Percentiles rank a stretch among this genome's conserved stretches.
phyloP scores from a whole-genome alignment of 176 grass and related monocot species.

The Oryza meyeriana region DNA sequence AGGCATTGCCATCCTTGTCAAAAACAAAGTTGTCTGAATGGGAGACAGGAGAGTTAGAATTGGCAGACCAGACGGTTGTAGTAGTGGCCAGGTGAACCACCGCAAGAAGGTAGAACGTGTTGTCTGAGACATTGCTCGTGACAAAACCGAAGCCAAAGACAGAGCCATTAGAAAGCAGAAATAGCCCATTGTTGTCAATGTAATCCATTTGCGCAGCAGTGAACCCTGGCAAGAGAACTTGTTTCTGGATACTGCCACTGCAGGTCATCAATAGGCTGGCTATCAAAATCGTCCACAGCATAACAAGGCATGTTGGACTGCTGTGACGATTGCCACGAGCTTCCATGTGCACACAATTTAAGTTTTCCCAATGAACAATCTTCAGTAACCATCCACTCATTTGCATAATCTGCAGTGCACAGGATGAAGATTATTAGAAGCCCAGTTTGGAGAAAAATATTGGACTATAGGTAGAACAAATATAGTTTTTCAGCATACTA shows the following conservation, averaged over 20 bases:
- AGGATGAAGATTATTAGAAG: slow-evolving; percentile 1
- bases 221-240: slow-evolving; percentile 51
- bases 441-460: background rate
- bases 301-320: background rate
- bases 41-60: slow-evolving; percentile 47
- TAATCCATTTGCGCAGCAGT: slow-evolving; percentile 66
- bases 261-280: slow-evolving; percentile 38
- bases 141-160: slow-evolving; percentile 80
- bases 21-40: slow-evolving; percentile 71
- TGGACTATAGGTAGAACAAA: background rate
- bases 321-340: background rate
- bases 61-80: slow-evolving; percentile 73
- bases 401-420: slow-evolving; percentile 11
- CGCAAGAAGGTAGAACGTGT: slow-evolving; percentile 58
- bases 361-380: background rate
- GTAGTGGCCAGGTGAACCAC: slow-evolving; percentile 49
- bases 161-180: slow-evolving; percentile 70
- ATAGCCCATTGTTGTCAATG: slow-evolving; percentile 72
- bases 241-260: slow-evolving; percentile 48
- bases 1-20: slow-evolving; percentile 60
- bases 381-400: slow-evolving; percentile 32
- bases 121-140: slow-evolving; percentile 29
- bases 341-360: slow-evolving; percentile 28
- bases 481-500: background rate
- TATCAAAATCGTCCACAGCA: slow-evolving; percentile 30